Evolutionary conservation across 169 alveolate species (phyloP), one percentile per base, ranked within the genome.

Genomic region (Cryptosporidium baileyi): DNA sequence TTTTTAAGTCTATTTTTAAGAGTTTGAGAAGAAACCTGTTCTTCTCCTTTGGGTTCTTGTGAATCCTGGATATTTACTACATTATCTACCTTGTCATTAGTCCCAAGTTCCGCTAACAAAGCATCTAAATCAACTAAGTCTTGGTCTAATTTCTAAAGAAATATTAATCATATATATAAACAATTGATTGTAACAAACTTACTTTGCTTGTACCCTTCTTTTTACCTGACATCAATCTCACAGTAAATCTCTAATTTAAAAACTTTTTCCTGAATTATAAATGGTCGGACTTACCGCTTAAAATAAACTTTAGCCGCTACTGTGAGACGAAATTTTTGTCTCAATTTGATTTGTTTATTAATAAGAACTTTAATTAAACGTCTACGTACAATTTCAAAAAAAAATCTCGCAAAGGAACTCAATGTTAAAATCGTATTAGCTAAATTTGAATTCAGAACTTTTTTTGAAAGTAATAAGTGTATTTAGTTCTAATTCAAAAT

Each of bases 61-160:
- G 43, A 22, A 32, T 74, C 41, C 7, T 54, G 34, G 22, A 24
- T n/a, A 22, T 51, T 59, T n/a, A 24, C 40, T 1, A 32, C 34
- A 19, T 6, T 30, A 5, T 54, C 85, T 2, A 13, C 85, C 13
- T 74, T 19, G 24, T 51, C 60, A 30, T 19, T 34, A 5, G 85
- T 54, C 0, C 67, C 67, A 38, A 74, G 38, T 26, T 74, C 85
- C n/a, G 85, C 85, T 59, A 74, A 74, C 24, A 74, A 24, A 13
- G 85, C 65, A 24, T 74, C 85, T 67, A 74, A 74, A 22, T 74
- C 85, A 19, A 52, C 85, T 4, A 74, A 36, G 22, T 74, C 85
- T 51, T 65, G 81, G n/a, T 54, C 60, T 6, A 19, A 30, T 19
- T 34, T 54, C 65, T 51, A 19, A 30, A 54, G 36, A 2, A 36